These are phyloP conservation scores for Microbotryomycetes sp. DNA, from an alignment of 1,284 basidiomycete species.

Conservation along the genomic window DNA sequence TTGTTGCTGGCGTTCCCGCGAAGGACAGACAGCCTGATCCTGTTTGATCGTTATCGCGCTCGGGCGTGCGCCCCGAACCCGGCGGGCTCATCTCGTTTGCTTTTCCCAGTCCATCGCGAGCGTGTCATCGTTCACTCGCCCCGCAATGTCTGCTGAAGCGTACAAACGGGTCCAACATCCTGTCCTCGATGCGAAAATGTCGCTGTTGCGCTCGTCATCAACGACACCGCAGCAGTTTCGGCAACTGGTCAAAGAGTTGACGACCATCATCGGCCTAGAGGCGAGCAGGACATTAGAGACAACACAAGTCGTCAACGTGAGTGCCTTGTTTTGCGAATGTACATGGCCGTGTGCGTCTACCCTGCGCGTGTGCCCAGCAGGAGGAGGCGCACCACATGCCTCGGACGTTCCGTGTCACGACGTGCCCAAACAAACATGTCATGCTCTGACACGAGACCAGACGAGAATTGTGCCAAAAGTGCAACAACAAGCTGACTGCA, in stretches of 20 bases:
- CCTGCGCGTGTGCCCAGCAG: background rate
- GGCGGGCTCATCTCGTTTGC: no score
- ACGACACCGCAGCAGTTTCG: conserved; percentile 69
- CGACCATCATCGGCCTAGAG: conserved; percentile 64
- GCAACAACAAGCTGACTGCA: background rate
- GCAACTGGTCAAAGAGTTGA: conserved; percentile 65
- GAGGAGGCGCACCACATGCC: conserved; percentile 48
- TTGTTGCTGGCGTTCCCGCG: no score
- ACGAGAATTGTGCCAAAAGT: background rate
- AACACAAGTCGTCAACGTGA: conserved; percentile 55
- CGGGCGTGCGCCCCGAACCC: no score
- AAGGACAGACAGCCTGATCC: no score
- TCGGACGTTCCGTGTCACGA: conserved; percentile 60
- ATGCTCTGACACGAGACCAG: background rate
- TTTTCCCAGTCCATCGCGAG: no score
- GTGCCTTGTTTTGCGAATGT: conserved; percentile 26
- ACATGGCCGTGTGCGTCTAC: background rate
- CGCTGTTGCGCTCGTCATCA: conserved; percentile 56
- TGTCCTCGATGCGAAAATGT: conserved; percentile 61
- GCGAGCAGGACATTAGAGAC: conserved; percentile 59
- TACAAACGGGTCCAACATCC: conserved; percentile 60
- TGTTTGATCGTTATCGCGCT: no score
- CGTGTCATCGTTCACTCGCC: no score
- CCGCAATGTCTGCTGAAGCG: no score
- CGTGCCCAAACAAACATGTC: conserved; percentile 52